Conservation (phyloP, 176 grass and related monocot species). For the Musa schizocarpa region DNA sequence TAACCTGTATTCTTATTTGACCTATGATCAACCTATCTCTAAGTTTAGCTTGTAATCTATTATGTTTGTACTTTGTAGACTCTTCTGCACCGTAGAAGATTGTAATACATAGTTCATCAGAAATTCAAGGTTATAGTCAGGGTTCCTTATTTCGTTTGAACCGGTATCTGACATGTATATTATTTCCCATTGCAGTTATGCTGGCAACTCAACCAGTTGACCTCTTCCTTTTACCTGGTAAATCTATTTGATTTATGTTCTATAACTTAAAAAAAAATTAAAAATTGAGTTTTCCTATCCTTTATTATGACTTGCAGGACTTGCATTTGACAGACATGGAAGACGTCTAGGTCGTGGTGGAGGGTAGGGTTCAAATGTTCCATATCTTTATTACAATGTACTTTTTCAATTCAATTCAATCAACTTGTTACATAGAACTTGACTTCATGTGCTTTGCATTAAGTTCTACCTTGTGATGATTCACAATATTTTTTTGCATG, state of each 20-base stretch:
- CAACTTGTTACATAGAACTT: too few relatives aligned
- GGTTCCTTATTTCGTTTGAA: too few relatives aligned
- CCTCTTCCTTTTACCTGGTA: conserved; percentile 78
- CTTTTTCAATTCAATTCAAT: neutral
- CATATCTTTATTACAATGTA: conserved; percentile 6
- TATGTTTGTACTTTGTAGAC: too few relatives aligned
- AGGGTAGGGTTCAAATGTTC: conserved; percentile 43
- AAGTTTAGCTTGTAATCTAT: too few relatives aligned
- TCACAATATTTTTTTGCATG: neutral
- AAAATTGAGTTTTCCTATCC: neutral
- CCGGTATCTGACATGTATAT: too few relatives aligned
- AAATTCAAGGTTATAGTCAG: too few relatives aligned
- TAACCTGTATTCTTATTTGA: too few relatives aligned
- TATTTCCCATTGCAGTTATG: conserved; percentile 49
- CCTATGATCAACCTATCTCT: too few relatives aligned
- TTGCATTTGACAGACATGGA: conserved; percentile 85
- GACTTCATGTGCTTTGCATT: neutral
- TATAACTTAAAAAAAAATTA: neutral
- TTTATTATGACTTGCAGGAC: conserved; percentile 43
- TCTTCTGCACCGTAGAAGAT: too few relatives aligned
- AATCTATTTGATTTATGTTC: conserved; percentile 3
- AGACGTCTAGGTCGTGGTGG: conserved; percentile 81
- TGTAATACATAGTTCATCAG: too few relatives aligned
- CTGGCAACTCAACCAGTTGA: conserved; percentile 58
- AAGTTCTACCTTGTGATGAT: neutral